Evolutionary conservation across 306 rosid species (phyloP).

Genomic region (Leucaena leucocephala): DNA sequence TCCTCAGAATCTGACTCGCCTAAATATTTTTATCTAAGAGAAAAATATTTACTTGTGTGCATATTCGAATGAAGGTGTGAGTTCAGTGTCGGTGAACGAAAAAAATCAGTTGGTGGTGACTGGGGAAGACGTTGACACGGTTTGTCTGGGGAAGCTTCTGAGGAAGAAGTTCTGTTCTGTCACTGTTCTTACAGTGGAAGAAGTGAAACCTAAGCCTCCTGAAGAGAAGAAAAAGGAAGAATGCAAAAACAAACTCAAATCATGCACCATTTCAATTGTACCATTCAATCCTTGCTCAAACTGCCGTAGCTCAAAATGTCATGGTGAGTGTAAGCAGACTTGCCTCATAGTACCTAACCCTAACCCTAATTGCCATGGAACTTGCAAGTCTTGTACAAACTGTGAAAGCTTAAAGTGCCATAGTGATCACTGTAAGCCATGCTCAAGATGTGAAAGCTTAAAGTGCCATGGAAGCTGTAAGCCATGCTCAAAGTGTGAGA

Average conservation of each 20-base stretch:
- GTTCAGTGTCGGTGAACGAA: not conserved
- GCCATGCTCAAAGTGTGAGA: not conserved
- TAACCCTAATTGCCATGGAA: not conserved
- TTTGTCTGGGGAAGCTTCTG: not conserved
- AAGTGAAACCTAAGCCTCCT: not conserved
- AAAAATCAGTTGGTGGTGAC: not conserved
- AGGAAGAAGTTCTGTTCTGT: not conserved
- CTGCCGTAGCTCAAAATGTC: not conserved
- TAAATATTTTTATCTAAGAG: not conserved
- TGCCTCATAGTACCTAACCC: not conserved
- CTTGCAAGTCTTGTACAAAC: not conserved
- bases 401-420: not conserved
- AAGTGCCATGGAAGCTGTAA: not conserved
- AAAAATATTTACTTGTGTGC: not conserved
- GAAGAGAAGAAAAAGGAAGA: not conserved
- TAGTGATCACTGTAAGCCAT: not conserved
- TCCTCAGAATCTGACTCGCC: not conserved
- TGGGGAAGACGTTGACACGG: not conserved
- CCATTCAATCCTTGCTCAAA: not conserved
- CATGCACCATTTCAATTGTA: not conserved
- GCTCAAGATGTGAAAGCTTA: no score
- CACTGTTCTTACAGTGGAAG: not conserved
- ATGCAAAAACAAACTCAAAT: not conserved
- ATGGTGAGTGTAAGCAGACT: not conserved
- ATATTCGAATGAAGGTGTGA: not conserved